phyloP scores from a whole-genome alignment of 2,329 filamentous ascomycete species.

The Grosmannia huntii region DNA sequence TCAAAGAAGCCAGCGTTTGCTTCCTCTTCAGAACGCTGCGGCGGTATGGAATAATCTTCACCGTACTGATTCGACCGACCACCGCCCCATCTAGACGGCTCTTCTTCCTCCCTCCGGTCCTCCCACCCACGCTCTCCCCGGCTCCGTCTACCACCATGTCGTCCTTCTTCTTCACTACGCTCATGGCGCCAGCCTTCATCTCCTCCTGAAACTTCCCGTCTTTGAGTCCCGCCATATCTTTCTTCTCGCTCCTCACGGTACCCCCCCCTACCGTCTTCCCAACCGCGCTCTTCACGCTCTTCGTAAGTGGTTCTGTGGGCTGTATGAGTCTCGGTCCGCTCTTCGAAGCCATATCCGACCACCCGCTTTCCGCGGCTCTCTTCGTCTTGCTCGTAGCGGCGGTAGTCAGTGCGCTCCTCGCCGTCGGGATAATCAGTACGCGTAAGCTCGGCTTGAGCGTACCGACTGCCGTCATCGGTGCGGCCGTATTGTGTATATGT shows the following conservation, averaged over 20 bases:
- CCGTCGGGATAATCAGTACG: constrained; percentile 46
- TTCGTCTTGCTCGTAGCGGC: constrained; percentile 42
- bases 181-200: neutral
- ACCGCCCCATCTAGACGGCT: constrained; percentile 14
- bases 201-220: neutral
- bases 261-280: constrained; percentile 17
- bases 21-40: neutral
- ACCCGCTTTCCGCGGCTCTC: constrained; percentile 24
- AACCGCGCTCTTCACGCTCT: constrained; percentile 5
- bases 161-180: neutral
- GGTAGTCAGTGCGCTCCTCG: constrained; percentile 45
- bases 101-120: constrained; percentile 12
- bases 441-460: constrained; percentile 47
- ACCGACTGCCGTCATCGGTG: constrained; percentile 33
- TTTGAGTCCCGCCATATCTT: neutral
- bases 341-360: constrained; percentile 43
- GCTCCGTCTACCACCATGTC: constrained; percentile 14
- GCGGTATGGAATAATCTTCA: neutral
- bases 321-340: constrained; percentile 41
- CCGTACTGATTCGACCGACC: constrained; percentile 4
- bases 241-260: constrained; percentile 15
- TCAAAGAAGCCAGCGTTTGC: constrained; percentile 8
- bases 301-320: constrained; percentile 16
- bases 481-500: constrained; percentile 49
- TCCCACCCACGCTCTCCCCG: constrained; percentile 9